Conservation (phyloP, 805 yeast species). For the Schizosaccharomyces cryophilus region DNA sequence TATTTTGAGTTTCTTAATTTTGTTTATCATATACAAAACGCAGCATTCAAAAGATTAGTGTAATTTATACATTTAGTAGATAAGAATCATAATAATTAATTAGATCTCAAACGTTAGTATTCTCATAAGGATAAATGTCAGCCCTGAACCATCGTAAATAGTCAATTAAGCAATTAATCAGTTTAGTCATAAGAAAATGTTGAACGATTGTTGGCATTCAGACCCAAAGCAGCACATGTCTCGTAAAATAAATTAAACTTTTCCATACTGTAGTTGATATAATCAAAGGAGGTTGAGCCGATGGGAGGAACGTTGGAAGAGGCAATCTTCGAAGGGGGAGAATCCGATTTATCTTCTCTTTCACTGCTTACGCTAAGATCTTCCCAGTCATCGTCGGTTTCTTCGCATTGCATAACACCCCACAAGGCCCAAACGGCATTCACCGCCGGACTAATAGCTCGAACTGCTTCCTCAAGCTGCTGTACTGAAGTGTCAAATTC, state of each 20-base stretch:
- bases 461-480: slow-evolving; percentile 35
- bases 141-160: too few relatives aligned
- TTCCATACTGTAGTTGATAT: neutral
- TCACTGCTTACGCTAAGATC: neutral
- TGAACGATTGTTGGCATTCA: neutral
- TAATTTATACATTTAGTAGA: too few relatives aligned
- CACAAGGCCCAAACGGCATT: slow-evolving; percentile 69
- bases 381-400: neutral
- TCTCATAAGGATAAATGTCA: too few relatives aligned
- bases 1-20: neutral
- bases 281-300: neutral
- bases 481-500: slow-evolving; percentile 23
- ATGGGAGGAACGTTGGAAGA: neutral
- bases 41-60: neutral
- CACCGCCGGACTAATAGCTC: slow-evolving; percentile 60
- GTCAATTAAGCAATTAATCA: neutral
- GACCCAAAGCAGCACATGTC: neutral
- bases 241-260: neutral
- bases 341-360: neutral
- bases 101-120: too few relatives aligned
- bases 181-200: neutral
- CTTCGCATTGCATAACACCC: slow-evolving; percentile 29
- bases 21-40: neutral
- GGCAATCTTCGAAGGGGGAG: neutral
- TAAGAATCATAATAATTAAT: too few relatives aligned